Evolutionary conservation across 495 filamentous ascomycete genomes (phyloP).

Genomic region (Aspergillus nanangensis): DNA sequence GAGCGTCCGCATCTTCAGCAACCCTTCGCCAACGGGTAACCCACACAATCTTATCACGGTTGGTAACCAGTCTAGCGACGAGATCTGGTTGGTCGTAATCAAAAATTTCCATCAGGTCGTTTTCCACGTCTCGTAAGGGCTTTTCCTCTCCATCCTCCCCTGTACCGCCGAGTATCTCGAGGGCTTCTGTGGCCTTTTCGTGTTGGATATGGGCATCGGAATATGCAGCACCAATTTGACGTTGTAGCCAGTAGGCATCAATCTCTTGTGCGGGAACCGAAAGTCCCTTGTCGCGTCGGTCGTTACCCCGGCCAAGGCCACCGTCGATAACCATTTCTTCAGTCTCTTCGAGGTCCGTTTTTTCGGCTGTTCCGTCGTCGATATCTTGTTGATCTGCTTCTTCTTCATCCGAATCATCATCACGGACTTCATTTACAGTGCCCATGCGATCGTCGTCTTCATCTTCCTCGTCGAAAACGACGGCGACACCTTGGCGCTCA

Average conservation of each 20-base stretch:
- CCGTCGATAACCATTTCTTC: conserved; percentile 84
- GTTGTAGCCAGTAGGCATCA: conserved; percentile 95
- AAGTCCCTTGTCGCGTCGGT: conserved; percentile 49
- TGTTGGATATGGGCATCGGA: conserved; percentile 87
- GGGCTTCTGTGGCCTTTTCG: conserved; percentile 75
- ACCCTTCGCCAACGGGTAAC: conserved; percentile 83
- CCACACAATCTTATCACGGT: conserved; percentile 91
- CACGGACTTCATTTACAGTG: conserved; percentile 73
- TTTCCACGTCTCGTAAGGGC: conserved; percentile 87
- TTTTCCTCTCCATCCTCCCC: conserved; percentile 78
- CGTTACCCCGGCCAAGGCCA: conserved; percentile 34
- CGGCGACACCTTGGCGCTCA: conserved; percentile 92
- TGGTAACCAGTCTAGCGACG: conserved; percentile 87
- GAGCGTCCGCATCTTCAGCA: conserved; percentile 73
- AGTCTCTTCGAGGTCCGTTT: conserved; percentile 41
- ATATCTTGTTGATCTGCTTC: conserved; percentile 49
- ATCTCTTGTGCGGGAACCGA: conserved; percentile 78
- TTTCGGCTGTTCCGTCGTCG: conserved; percentile 49
- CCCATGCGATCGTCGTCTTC: conserved; percentile 78
- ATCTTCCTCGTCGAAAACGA: conserved; percentile 93
- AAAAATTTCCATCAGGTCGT: conserved; percentile 96
- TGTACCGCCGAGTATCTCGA: conserved; percentile 73
- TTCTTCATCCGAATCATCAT: conserved; percentile 76
- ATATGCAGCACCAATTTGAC: conserved; percentile 84
- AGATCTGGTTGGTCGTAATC: conserved; percentile 95